A percentile compares a stretch with the other conserved stretches of the same genome.
phyloP scores from a whole-genome alignment of 2,329 filamentous ascomycete genomes.

The Tolypocladium album region DNA sequence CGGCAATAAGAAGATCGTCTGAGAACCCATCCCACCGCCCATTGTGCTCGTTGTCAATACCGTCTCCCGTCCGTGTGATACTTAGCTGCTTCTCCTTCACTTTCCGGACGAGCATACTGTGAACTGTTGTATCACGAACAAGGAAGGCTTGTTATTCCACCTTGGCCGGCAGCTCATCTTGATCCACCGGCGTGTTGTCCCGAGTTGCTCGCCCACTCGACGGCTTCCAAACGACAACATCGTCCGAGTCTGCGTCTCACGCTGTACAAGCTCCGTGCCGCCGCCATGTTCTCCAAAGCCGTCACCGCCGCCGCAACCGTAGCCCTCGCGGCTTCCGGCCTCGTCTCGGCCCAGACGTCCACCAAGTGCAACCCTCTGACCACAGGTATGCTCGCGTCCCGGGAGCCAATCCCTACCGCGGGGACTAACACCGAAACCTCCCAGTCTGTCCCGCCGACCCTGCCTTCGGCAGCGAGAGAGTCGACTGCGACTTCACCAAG shows the following conservation, averaged over 20 bases:
- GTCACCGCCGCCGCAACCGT: constrained; percentile 31
- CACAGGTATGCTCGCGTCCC: constrained; percentile 24
- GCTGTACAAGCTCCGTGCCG: neutral
- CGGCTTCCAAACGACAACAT: neutral
- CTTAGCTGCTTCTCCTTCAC: neutral
- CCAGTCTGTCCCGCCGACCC: constrained; percentile 63
- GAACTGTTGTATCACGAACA: neutral
- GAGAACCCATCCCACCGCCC: neutral
- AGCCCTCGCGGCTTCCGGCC: constrained; percentile 35
- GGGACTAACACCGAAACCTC: neutral
- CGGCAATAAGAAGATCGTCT: neutral
- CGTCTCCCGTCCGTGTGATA: neutral
- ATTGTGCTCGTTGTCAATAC: neutral
- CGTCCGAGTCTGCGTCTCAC: neutral
- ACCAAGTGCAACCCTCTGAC: constrained; percentile 44
- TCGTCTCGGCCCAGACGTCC: constrained; percentile 45
- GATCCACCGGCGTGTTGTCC: neutral
- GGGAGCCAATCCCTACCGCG: neutral
- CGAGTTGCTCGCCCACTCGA: neutral
- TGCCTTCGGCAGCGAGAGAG: constrained; percentile 51
- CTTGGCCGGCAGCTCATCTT: neutral
- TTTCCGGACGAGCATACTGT: neutral
- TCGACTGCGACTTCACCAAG: constrained; percentile 64
- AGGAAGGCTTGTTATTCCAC: neutral
- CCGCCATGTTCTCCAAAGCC: constrained; percentile 31